A percentile compares a stretch with the other conserved stretches of the same genome.
Evolutionary conservation across 352 stramenopile species (phyloP).

Genomic region (Phytophthora crassamura): DNA sequence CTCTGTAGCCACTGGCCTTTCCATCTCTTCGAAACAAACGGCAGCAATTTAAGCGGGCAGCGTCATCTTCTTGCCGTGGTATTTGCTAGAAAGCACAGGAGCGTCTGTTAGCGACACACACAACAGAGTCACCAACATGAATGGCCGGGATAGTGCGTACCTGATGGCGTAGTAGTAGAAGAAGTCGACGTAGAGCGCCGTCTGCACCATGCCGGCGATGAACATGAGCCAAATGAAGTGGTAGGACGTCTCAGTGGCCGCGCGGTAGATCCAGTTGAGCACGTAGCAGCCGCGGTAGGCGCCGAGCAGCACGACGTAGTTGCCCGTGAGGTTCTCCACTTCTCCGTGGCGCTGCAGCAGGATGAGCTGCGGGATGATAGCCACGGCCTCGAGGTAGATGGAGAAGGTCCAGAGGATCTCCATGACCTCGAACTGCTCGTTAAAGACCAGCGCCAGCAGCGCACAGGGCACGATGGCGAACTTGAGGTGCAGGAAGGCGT

Average conservation of each 20-base stretch:
- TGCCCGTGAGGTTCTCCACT: slow-evolving; percentile 98
- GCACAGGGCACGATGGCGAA: slow-evolving; percentile 97
- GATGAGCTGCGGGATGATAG: slow-evolving; percentile 99
- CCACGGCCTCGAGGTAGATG: slow-evolving; percentile 98
- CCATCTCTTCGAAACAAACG: slow-evolving; percentile 13
- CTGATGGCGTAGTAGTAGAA: slow-evolving; percentile 99
- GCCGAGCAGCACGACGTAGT: slow-evolving; percentile 99
- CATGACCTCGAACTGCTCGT: slow-evolving; percentile 92
- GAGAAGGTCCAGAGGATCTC: slow-evolving; percentile 99
- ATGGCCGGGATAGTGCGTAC: slow-evolving; percentile 35
- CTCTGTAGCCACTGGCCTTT: slow-evolving; percentile 23
- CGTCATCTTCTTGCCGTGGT: slow-evolving; percentile 92
- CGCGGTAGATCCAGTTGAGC: slow-evolving; percentile 99
- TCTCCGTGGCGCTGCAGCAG: slow-evolving; percentile 98
- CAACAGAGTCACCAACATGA: background rate
- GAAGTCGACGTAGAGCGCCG: slow-evolving; percentile 99
- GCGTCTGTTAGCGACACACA: slow-evolving; percentile 2
- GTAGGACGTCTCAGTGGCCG: slow-evolving; percentile 96
- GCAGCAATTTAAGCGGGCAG: slow-evolving; percentile 72
- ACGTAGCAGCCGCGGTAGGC: slow-evolving; percentile 99
- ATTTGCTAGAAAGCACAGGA: slow-evolving; percentile 69
- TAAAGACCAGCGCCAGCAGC: slow-evolving; percentile 96
- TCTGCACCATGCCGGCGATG: slow-evolving; percentile 98
- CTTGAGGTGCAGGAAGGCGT: slow-evolving; percentile 99
- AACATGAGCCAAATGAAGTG: slow-evolving; percentile 99